Conservation (phyloP, 139 green algal species). For the Axilococcus clingmanii region DNA sequence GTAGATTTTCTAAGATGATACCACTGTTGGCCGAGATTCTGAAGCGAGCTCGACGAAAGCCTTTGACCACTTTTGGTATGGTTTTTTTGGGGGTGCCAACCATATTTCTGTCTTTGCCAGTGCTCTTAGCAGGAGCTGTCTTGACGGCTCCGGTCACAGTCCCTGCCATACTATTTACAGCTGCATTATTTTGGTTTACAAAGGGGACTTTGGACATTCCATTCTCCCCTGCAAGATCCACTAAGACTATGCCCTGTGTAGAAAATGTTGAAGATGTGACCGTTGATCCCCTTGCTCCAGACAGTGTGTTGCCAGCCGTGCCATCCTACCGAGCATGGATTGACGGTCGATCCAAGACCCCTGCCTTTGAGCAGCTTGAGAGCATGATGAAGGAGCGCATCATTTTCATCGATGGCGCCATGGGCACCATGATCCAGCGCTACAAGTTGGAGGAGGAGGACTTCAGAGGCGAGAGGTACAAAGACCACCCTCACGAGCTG, state of each 20-base stretch:
- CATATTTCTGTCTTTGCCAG: not conserved
- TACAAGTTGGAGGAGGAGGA: constrained; percentile 83
- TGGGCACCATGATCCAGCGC: constrained; percentile 85
- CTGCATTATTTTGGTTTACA: too few species aligned
- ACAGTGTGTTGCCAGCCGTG: constrained; percentile 10
- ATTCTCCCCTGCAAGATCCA: constrained; percentile 7
- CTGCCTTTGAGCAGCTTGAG: constrained; percentile 60
- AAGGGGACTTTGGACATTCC: too few species aligned
- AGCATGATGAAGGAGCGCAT: constrained; percentile 83
- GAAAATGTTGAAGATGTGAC: too few species aligned
- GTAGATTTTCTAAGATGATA: not conserved
- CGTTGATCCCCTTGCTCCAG: constrained; percentile 20
- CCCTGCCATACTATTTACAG: not conserved
- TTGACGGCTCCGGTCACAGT: not conserved
- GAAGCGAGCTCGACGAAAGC: not conserved
- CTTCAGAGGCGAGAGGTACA: constrained; percentile 70
- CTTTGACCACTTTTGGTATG: not conserved
- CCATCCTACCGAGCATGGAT: constrained; percentile 9
- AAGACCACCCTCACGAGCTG: constrained; percentile 75
- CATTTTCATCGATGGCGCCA: constrained; percentile 92
- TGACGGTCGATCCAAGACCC: constrained; percentile 24
- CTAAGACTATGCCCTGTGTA: too few species aligned
- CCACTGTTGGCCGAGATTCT: not conserved
- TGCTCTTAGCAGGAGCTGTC: not conserved
- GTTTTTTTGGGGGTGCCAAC: not conserved